Evolutionary conservation across 148 eudicot genomes (phyloP), one percentile per base, ranked within the genome.

Genomic region (Fallopia convolvulus): DNA sequence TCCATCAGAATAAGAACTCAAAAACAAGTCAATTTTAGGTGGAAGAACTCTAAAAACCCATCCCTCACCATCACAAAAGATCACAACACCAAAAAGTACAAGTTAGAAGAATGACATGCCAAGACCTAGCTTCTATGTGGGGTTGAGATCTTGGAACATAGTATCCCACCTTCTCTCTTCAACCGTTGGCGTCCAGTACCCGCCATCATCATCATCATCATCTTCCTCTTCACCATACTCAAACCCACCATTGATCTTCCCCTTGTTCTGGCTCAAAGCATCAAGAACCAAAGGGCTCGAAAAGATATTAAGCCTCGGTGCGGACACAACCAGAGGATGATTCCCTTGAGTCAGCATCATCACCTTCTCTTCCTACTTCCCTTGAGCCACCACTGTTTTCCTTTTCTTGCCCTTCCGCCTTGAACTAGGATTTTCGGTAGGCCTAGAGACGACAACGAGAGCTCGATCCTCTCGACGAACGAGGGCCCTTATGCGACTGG

Each of bases 111-210:
- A 56, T 5, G 53, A 65, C 18, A 48, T 14, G 17, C 0, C 46
- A 41, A 26, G 6, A 46, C 46, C 15, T 10, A 2, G 40, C 8
- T 11, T 41, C 82, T 81, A 91, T 56, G 90, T 91, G 61, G 95
- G 95, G 42, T 91, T 91, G 58, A 91, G 79, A 82, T 91, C 88
- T 18, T 87, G 89, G 81, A 91, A 91, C 96, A 91, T 89, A 41
- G 92, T 79, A 88, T 91, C 96, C 96, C 96, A 91, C 88, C 88
- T 88, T 76, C 83, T 83, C 26, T 87, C 92, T 73, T 85, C 97
- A 82, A 84, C 81, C 23, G 80, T 82, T 3, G 87, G 86, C 3
- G 87, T 83, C 90, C 90, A 86, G 66, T 83, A 81, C 44, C 81
- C 85, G 78, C 82, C 90, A 78, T 71, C 79, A 70, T 78, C 80